Base-by-base conservation (phyloP, 2,329 filamentous ascomycete species). In the Sarocladium brachiariae region DNA sequence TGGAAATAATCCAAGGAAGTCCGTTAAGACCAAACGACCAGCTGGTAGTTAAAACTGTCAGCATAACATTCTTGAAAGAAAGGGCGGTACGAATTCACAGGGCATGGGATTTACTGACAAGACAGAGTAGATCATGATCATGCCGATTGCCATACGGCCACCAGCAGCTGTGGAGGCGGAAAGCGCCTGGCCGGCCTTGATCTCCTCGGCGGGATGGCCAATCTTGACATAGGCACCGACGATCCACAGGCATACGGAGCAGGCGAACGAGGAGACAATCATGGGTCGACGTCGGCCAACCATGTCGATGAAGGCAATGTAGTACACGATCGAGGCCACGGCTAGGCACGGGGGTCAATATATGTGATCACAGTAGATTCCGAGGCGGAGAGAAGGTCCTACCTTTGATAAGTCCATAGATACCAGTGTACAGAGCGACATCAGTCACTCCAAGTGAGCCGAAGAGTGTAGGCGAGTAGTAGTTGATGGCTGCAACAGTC, bases 381-480 rank as follows among this genome's bases (percentile, higher is more conserved):
- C 11, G 18, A 8, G 6, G 16, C n/a, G n/a, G n/a, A n/a, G 18
- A 16, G 13, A 18, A 21, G 35, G 3, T 19, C n/a, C 16, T 13
- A 39, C 35, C 35, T 69, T 85, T 85, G 57, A 86, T 76, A 2
- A 85, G 79, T 18, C 82, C 83, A 54, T 84, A 86, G 49, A 86
- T 76, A 19, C 83, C 83, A 0, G 83, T 86, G 8, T 81, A 83
- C 31, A 86, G 59, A 56, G 65, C 66, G 35, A 64, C 68, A n/a
- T 70, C 71, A 5, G 61, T 64, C 49, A 72, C 62, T 4, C 71
- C 71, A 30, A 74, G 65, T 35, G 64, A 66, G 24, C 23, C 39
- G 35, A 65, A 65, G 50, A 65, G 62, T 10, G 63, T 65, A n/a
- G 63, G 63, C 1, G 72, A 76, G 65, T 86, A 88, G 69, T 89